Base-by-base conservation (phyloP, 345 rosid genomes). In the Aethionema arabicum region DNA sequence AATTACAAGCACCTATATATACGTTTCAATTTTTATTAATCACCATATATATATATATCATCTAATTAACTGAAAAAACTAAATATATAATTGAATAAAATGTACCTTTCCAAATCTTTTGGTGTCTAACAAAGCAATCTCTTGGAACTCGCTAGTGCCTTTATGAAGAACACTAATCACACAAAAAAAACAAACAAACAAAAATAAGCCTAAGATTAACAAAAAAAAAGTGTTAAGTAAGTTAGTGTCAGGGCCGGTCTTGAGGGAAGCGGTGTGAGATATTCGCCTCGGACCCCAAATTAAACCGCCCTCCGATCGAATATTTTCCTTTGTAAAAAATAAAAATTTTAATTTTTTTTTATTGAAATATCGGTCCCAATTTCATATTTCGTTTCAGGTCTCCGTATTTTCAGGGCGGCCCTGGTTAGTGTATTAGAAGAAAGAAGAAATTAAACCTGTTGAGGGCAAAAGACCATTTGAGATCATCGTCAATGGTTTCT, bases 391-490 rank as follows among this genome's bases (percentile, higher is more conserved):
- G n/a, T n/a, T n/a, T n/a, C n/a, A n/a, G n/a, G n/a, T n/a, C n/a
- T n/a, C n/a, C n/a, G n/a, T n/a, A n/a, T n/a, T n/a, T n/a, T n/a
- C n/a, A n/a, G n/a, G n/a, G n/a, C n/a, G n/a, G n/a, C n/a, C n/a
- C n/a, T n/a, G n/a, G n/a, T n/a, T n/a, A n/a, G 45, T 8, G n/a
- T 8, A 31, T 43, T 33, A 41, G 11, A 27, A 27, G 39, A 51
- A 47, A n/a, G 46, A 37, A 36, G 33, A 86, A 31, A 21, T 21
- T 21, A 21, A 32, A 90, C 97, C 98, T 86, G 75, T 88, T 88
- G 68, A 88, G 71, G 43, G 91, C 90, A 69, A 89, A 92, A 11
- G 93, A 89, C 98, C 98, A 92, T 56, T 86, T 89, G 76, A 92
- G 93, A 75, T 92, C 83, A 15, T 83, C 91, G 58, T 89, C 93